These are phyloP conservation scores for Mucor ambiguus DNA, from an alignment of 371 early-diverging fungal species.

Conservation along the genomic window DNA sequence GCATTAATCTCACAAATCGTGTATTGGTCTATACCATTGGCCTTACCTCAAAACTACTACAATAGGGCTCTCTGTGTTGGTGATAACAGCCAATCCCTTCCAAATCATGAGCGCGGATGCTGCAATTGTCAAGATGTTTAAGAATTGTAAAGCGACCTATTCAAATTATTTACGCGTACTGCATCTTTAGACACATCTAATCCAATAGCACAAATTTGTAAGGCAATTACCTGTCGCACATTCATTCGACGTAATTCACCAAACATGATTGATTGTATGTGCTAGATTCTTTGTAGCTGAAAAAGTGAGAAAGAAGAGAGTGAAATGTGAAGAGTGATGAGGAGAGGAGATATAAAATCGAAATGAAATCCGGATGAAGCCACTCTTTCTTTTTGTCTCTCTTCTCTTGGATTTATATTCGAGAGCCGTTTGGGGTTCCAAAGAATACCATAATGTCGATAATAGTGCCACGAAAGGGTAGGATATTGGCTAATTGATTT, in stretches of 20 bases:
- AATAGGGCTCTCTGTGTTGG: slow-evolving; percentile 96
- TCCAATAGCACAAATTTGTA: neutral
- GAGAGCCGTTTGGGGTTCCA: neutral
- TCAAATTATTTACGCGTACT: neutral
- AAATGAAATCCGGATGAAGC: neutral
- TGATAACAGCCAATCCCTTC: slow-evolving; percentile 86
- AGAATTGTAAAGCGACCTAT: slow-evolving; percentile 66
- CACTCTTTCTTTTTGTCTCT: neutral
- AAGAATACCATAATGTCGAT: neutral
- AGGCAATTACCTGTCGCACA: slow-evolving; percentile 40
- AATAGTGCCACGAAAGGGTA: neutral
- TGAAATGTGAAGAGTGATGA: neutral
- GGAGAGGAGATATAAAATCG: neutral
- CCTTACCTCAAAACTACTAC: slow-evolving; percentile 93
- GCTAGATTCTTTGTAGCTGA: neutral
- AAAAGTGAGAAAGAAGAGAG: neutral
- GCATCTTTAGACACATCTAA: neutral
- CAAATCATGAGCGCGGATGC: slow-evolving; percentile 97
- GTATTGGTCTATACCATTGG: neutral
- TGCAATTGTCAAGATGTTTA: slow-evolving; percentile 84
- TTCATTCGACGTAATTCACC: slow-evolving; percentile 53
- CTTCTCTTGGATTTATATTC: neutral
- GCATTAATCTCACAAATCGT: neutral
- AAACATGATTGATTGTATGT: slow-evolving; percentile 34
- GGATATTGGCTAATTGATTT: neutral